Evolutionary conservation across 2,329 filamentous ascomycete species (phyloP), one percentile per base, ranked within the genome.

Genomic region (Aschersonia sp.): DNA sequence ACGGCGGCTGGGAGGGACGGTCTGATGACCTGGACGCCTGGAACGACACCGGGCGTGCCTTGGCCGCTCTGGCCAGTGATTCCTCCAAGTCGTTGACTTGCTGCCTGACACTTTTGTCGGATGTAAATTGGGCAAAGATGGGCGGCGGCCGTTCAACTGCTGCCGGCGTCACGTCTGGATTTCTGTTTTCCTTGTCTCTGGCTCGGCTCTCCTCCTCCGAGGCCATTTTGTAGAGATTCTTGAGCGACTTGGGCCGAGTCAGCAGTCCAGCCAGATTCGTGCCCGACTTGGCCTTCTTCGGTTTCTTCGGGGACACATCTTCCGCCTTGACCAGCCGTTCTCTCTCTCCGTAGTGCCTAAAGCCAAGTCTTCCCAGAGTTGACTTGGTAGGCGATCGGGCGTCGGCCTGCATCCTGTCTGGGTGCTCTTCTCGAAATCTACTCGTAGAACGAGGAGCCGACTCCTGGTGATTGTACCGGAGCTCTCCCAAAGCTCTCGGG

Each of bases 171-270:
- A 59, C 29, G 58, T 55, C 1, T 38, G 85, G 86, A 32, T 77
- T 82, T 47, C 74, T 75, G 61, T 95, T 95, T 64, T 95, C 89
- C 65, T 94, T 94, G 62, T 91, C 82, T 57, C 77, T 82, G 41
- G 66, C 63, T 40, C 68, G 70, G 30, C 69, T 64, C 47, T 73
- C 69, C 5, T 78, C 75, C 9, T 78, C 75, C 35, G 66, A 66
- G 47, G 74, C 68, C 44, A 70, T 58, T 50, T 72, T 73, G 52
- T 78, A 75, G 30, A 84, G 65, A 53, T 78, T 82, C 58, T 82
- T 86, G 47, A 81, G 73, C 7, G 86, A 88, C 61, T 84, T 88
- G 50, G 81, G 79, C 49, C 84, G 82, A 49, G 80, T 80, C 46
- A 95, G 75, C 48, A 96, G 75, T 4, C 75, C 80, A 1, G 80